Percentiles rank a stretch among this genome's conserved stretches.
Conservation (phyloP, 2,329 filamentous ascomycete species). For the Cordyceps fumosorosea region DNA sequence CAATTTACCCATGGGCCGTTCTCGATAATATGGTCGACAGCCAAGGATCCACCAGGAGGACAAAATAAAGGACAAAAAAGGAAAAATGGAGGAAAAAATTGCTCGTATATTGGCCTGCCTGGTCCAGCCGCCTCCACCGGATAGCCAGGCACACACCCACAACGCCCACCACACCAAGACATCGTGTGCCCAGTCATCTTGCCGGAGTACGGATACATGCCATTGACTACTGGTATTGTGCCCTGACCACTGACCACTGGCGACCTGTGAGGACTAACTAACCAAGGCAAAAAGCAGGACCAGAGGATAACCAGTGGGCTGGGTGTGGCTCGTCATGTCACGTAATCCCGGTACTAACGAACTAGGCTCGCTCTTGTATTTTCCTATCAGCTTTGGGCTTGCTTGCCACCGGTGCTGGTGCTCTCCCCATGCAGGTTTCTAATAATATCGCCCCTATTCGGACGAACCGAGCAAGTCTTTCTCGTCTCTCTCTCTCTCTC, state of each 20-base stretch:
- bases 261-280: too few species aligned
- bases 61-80: not conserved
- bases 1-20: not conserved
- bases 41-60: not conserved
- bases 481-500: not conserved
- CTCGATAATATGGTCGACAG: not conserved
- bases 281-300: not conserved
- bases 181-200: not conserved
- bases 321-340: conserved; percentile 1
- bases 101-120: conserved; percentile 6
- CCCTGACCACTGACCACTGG: not conserved
- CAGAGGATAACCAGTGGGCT: not conserved
- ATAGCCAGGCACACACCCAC: not conserved
- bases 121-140: not conserved
- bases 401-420: not conserved
- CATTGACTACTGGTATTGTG: too few species aligned
- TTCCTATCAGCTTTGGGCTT: not conserved
- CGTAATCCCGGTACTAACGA: not conserved
- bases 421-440: conserved; percentile 5
- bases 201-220: not conserved
- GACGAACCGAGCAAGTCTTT: not conserved
- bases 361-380: not conserved
- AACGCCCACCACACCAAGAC: not conserved
- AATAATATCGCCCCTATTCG: conserved; percentile 6
- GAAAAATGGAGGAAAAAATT: not conserved